These are phyloP conservation scores for Diaporthe citrichinensis DNA, from an alignment of 2,329 filamentous ascomycete species.

Conservation along the genomic window DNA sequence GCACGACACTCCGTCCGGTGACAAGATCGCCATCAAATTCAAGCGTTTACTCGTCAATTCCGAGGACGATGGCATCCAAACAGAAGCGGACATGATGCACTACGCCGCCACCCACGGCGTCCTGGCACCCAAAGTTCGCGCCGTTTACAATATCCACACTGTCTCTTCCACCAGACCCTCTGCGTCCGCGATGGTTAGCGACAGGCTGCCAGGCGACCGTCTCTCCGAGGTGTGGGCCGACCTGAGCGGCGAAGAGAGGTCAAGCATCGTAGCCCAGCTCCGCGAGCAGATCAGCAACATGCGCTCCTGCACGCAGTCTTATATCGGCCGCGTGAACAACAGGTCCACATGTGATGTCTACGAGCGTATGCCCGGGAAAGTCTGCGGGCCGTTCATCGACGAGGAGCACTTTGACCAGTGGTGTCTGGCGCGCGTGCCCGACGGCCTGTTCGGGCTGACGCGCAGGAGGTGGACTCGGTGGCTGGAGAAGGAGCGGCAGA, in stretches of 20 bases:
- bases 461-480: slow-evolving; percentile 11
- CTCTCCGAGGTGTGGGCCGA: slow-evolving; percentile 34
- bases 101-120: slow-evolving; percentile 38
- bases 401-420: slow-evolving; percentile 39
- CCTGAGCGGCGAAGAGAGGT: neutral
- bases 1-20: neutral
- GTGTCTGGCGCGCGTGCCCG: slow-evolving; percentile 33
- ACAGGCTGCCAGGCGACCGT: slow-evolving; percentile 33
- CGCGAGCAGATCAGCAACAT: slow-evolving; percentile 36
- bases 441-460: neutral
- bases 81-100: slow-evolving; percentile 41
- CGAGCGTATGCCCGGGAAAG: neutral
- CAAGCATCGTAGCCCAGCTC: slow-evolving; percentile 35
- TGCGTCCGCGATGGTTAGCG: slow-evolving; percentile 33
- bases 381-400: slow-evolving; percentile 36
- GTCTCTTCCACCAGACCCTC: neutral
- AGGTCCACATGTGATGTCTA: neutral
- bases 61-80: neutral
- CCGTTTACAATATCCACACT: slow-evolving; percentile 35
- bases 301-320: slow-evolving; percentile 37
- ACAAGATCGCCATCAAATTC: neutral
- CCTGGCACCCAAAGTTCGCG: slow-evolving; percentile 33
- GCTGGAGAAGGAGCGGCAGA: slow-evolving; percentile 29
- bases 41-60: rapidly evolving
- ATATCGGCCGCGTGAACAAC: slow-evolving; percentile 38